Percentiles rank a stretch among this genome's conserved stretches.
phyloP scores from a whole-genome alignment of 176 grass and related monocot species.

The Metroxylon sagu region DNA sequence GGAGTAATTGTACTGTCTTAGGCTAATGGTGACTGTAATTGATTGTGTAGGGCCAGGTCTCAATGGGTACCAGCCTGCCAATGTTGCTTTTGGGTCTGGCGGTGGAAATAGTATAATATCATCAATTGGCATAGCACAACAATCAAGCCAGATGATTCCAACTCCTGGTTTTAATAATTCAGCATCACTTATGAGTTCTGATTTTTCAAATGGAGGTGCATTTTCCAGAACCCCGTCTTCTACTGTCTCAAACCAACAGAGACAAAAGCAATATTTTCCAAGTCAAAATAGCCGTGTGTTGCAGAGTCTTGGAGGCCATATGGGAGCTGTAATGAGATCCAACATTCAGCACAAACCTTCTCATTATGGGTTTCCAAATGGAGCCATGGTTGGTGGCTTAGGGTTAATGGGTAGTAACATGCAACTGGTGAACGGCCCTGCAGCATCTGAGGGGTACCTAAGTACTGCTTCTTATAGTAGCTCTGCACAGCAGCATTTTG shows the following conservation, averaged over 20 bases:
- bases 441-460: conserved; percentile 61
- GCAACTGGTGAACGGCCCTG: conserved; percentile 52
- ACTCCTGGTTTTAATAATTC: conserved; percentile 85
- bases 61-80: conserved; percentile 61
- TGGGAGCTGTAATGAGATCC: conserved; percentile 58
- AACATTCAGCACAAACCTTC: conserved; percentile 68
- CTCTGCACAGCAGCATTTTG: conserved; percentile 70
- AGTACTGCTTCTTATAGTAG: conserved; percentile 47
- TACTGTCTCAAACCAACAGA: conserved; percentile 44
- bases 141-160: conserved; percentile 83
- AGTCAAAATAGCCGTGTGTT: conserved; percentile 57
- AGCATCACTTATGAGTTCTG: conserved; percentile 47
- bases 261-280: conserved; percentile 65
- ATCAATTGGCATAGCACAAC: conserved; percentile 51
- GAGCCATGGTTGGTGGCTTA: conserved; percentile 65
- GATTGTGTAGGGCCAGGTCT: conserved; percentile 42
- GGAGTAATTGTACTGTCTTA: background rate
- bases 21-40: conserved; percentile 17
- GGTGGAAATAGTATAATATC: conserved; percentile 42
- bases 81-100: conserved; percentile 44
- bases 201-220: conserved; percentile 76
- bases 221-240: conserved; percentile 59
- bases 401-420: conserved; percentile 57
- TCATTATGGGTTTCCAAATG: conserved; percentile 61
- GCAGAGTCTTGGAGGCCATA: conserved; percentile 39